These are phyloP conservation scores for Aspergillus costaricaensis DNA, from an alignment of 2,329 filamentous ascomycete genomes.

Conservation along the genomic window DNA sequence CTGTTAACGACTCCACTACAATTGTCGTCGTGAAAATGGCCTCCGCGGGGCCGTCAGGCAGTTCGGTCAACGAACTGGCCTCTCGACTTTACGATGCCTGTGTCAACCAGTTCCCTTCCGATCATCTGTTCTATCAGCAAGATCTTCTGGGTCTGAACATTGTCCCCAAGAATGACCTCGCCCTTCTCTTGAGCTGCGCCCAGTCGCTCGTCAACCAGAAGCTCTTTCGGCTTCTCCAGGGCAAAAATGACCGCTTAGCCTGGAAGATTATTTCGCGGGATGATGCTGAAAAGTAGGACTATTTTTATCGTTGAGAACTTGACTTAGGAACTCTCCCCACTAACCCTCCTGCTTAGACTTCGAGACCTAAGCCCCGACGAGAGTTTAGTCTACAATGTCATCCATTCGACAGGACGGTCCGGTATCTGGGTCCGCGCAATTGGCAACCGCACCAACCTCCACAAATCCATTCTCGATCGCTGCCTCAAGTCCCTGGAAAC, in stretches of 20 bases:
- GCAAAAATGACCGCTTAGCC: conserved; percentile 45
- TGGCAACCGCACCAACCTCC: conserved; percentile 75
- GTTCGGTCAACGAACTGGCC: conserved; percentile 41
- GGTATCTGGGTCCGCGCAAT: conserved; percentile 92
- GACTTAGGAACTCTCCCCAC: conserved; percentile 13
- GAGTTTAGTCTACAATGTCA: conserved; percentile 80
- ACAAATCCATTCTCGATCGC: conserved; percentile 78
- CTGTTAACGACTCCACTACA: conserved; percentile 23
- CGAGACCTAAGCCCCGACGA: conserved; percentile 65
- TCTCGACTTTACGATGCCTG: conserved; percentile 50
- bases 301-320: neutral
- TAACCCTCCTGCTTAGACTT: conserved; percentile 30
- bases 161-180: conserved; percentile 46
- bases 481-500: conserved; percentile 80
- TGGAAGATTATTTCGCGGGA: conserved; percentile 53
- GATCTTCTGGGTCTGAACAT: conserved; percentile 47
- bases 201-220: conserved; percentile 50
- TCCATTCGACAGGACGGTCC: conserved; percentile 80
- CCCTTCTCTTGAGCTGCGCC: conserved; percentile 46
- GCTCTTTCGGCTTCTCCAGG: conserved; percentile 49
- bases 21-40: conserved; percentile 32
- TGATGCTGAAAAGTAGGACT: conserved; percentile 51
- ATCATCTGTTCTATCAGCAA: conserved; percentile 50
- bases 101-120: conserved; percentile 39
- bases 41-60: conserved; percentile 35